These are phyloP conservation scores for Amylocarpus encephaloides DNA, from an alignment of 2,329 filamentous ascomycete genomes.

Conservation along the genomic window DNA sequence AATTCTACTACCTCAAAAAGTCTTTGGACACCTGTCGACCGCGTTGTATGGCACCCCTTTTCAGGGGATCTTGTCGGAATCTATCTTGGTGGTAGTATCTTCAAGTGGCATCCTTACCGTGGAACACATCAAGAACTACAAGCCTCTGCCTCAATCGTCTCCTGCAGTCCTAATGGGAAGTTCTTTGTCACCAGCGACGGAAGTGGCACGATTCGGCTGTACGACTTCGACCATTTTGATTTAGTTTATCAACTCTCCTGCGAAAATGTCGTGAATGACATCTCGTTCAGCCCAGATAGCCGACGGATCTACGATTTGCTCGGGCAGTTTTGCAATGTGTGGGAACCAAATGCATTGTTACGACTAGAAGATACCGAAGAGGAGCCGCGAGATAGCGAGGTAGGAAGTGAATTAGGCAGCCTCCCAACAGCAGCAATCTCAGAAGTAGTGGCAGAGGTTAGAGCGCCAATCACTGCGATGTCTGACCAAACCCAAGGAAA, in stretches of 20 bases:
- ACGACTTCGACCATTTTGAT: conserved; percentile 8
- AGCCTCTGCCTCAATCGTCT: not conserved
- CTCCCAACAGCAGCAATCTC: not conserved
- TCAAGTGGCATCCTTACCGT: conserved; percentile 15
- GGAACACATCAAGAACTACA: conserved; percentile 4
- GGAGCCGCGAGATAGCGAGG: conserved; percentile 23
- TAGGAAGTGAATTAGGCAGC: conserved; percentile 28
- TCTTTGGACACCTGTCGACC: conserved; percentile 4
- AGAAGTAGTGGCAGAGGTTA: not conserved
- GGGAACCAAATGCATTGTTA: conserved; percentile 30
- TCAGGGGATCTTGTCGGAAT: conserved; percentile 9
- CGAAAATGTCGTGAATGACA: not conserved
- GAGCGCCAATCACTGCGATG: no score
- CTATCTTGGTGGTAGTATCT: conserved; percentile 11
- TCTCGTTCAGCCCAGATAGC: conserved; percentile 30
- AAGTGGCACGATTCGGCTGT: conserved; percentile 8
- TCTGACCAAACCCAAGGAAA: no score
- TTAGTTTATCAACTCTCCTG: conserved; percentile 14
- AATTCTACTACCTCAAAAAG: not conserved
- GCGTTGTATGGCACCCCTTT: conserved; percentile 9
- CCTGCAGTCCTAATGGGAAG: conserved; percentile 10
- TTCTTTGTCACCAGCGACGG: conserved; percentile 8
- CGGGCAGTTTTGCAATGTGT: conserved; percentile 33
- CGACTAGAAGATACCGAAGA: conserved; percentile 1
- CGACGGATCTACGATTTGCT: conserved; percentile 33